phyloP scores from a whole-genome alignment of 176 grass and related monocot genomes.

The Neostapfia colusana region DNA sequence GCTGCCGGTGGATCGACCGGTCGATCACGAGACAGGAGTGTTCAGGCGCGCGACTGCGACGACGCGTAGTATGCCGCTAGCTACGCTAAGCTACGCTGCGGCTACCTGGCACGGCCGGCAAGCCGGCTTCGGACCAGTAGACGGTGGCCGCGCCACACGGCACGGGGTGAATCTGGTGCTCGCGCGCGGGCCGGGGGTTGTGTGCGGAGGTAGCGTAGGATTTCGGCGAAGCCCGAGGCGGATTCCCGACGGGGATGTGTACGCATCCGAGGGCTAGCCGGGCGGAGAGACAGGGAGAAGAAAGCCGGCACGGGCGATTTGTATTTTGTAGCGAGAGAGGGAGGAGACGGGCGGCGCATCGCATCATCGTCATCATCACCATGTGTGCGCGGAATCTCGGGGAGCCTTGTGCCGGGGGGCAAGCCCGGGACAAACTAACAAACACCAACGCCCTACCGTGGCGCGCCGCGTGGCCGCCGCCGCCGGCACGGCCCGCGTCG shows the following conservation, averaged over 20 bases:
- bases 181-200: not conserved
- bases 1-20: not conserved
- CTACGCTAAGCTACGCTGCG: not conserved
- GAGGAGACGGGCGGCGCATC: not conserved
- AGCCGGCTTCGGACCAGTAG: too few species aligned
- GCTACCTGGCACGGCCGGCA: not conserved
- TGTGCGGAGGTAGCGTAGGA: constrained; percentile 52
- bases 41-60: not conserved
- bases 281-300: constrained; percentile 19
- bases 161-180: constrained; percentile 43
- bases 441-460: constrained; percentile 19
- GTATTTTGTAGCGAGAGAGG: constrained; percentile 22
- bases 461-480: constrained; percentile 28
- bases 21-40: not conserved
- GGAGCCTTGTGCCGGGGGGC: constrained; percentile 44
- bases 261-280: constrained; percentile 26
- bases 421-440: constrained; percentile 19
- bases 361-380: constrained; percentile 14
- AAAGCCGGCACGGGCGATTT: constrained; percentile 1
- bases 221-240: constrained; percentile 52
- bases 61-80: not conserved
- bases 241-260: constrained; percentile 53
- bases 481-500: constrained; percentile 7
- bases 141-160: not conserved
- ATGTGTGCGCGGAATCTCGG: constrained; percentile 43